A percentile compares a stretch with the other conserved stretches of the same genome.
These are phyloP conservation scores for Rauvolfia tetraphylla DNA, from an alignment of 257 asterid genomes.

Conservation along the genomic window DNA sequence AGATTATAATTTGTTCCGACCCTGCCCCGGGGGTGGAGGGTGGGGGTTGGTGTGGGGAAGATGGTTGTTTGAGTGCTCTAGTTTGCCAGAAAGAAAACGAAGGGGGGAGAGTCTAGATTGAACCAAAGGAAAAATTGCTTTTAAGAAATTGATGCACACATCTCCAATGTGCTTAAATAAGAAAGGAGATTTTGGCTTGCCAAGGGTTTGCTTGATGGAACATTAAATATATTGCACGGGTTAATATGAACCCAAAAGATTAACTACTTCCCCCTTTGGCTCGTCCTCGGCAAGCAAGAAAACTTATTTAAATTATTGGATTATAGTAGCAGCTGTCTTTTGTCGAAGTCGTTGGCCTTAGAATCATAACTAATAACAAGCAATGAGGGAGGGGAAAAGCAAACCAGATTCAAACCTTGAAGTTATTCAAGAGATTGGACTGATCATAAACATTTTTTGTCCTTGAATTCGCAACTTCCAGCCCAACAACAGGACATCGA, in stretches of 20 bases:
- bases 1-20: background rate
- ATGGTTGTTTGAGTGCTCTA: background rate
- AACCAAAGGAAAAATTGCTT: no score
- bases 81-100: no score
- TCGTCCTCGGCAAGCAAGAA: no score
- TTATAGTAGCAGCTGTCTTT: background rate
- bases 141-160: background rate
- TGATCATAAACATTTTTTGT: constrained; percentile 34
- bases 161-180: background rate
- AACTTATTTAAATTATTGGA: no score
- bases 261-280: background rate
- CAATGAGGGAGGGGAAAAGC: background rate
- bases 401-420: constrained; percentile 42
- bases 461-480: constrained; percentile 50
- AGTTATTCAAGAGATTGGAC: constrained; percentile 27
- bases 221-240: background rate
- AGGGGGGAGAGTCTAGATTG: background rate
- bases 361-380: background rate
- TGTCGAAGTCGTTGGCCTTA: no score
- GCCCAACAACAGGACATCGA: constrained; percentile 72
- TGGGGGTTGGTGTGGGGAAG: no score
- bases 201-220: background rate
- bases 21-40: no score
- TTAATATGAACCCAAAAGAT: background rate
- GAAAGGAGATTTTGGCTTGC: background rate